phyloP scores from a whole-genome alignment of 1,284 basidiomycete species.

The Ganoderma sinense region DNA sequence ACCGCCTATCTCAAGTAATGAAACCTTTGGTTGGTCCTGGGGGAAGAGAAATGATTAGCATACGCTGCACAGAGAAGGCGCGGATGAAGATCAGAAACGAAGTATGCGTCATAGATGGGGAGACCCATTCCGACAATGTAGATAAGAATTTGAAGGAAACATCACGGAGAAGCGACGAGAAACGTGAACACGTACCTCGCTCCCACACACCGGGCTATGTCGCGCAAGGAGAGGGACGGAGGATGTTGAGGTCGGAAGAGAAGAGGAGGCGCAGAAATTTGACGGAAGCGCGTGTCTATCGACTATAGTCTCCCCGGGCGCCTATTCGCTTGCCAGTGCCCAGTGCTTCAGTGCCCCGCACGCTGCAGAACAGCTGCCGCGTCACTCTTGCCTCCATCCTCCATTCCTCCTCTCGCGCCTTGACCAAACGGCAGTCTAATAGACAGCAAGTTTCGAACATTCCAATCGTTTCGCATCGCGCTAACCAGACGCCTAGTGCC shows the following conservation, averaged over 20 bases:
- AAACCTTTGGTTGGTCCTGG: background rate
- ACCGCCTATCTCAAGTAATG: background rate
- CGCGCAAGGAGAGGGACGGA: background rate
- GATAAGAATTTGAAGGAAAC: conserved; percentile 66
- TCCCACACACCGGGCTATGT: background rate
- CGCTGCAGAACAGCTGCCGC: background rate
- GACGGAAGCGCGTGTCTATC: conserved; percentile 10
- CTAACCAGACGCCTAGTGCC: conserved; percentile 58
- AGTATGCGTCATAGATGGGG: conserved; percentile 39
- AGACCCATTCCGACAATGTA: conserved; percentile 81
- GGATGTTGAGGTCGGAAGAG: background rate
- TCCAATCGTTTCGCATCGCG: background rate
- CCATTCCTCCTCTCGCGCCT: background rate
- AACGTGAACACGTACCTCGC: conserved; percentile 15
- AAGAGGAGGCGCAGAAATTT: conserved; percentile 20
- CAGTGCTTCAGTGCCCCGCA: background rate
- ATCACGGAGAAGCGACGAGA: conserved; percentile 51
- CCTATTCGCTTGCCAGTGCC: background rate
- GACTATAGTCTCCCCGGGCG: background rate
- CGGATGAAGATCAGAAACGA: conserved; percentile 28
- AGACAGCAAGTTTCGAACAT: background rate
- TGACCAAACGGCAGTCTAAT: background rate
- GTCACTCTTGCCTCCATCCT: conserved; percentile 8
- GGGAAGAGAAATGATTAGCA: conserved; percentile 9
- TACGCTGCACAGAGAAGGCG: background rate